Evolutionary conservation across 768 basidiomycete species (phyloP).

Genomic region (Leccinum boreale): DNA sequence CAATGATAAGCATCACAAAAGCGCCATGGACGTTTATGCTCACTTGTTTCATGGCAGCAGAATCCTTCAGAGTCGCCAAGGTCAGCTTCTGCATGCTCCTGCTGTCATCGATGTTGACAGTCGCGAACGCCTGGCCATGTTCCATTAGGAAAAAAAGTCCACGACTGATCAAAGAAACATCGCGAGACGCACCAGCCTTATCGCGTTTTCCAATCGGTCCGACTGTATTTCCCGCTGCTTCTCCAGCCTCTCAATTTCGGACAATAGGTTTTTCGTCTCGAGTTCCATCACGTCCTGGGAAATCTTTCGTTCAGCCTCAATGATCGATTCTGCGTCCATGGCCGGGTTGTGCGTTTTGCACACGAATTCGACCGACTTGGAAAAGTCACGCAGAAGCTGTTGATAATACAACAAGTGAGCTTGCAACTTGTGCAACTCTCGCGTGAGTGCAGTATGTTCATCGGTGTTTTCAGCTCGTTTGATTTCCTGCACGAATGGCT

Average conservation of each 20-base stretch:
- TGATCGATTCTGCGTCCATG: conserved; percentile 30
- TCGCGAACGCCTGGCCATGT: conserved; percentile 49
- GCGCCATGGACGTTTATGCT: neutral
- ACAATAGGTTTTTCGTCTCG: conserved; percentile 32
- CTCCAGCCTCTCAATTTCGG: conserved; percentile 41
- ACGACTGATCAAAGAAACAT: neutral
- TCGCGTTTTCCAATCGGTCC: conserved; percentile 32
- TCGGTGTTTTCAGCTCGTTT: conserved; percentile 24
- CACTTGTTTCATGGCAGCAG: conserved; percentile 37
- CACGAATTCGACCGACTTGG: conserved; percentile 49
- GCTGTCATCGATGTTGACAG: conserved; percentile 59
- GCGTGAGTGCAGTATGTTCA: conserved; percentile 42
- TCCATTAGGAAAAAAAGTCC: neutral
- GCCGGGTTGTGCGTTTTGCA: conserved; percentile 47
- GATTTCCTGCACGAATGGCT: conserved; percentile 38
- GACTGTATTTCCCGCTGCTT: conserved; percentile 27
- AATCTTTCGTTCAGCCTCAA: neutral
- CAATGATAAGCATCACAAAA: neutral
- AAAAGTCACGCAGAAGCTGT: conserved; percentile 53
- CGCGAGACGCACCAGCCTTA: conserved; percentile 22
- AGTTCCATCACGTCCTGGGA: conserved; percentile 12
- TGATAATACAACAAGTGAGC: conserved; percentile 57
- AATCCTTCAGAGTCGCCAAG: conserved; percentile 40
- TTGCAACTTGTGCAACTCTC: conserved; percentile 53
- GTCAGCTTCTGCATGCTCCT: conserved; percentile 51